Percentiles rank a stretch among this genome's conserved stretches.
These are phyloP conservation scores for Stemphylium vesicarium DNA, from an alignment of 2,329 filamentous ascomycete genomes.

Conservation along the genomic window DNA sequence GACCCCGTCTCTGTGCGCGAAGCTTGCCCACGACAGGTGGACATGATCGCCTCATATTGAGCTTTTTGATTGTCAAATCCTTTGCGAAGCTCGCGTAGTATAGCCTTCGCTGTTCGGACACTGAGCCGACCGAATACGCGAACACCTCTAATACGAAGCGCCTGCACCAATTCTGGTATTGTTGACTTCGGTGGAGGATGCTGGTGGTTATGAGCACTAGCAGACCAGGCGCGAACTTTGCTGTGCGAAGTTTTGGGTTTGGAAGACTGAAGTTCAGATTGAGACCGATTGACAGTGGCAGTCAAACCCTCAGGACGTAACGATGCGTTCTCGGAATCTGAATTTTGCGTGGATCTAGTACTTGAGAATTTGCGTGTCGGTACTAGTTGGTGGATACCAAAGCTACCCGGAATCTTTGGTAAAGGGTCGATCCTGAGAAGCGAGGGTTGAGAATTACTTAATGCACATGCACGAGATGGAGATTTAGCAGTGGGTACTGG, in stretches of 20 bases:
- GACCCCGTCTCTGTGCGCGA: not conserved
- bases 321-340: not conserved
- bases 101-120: constrained; percentile 5
- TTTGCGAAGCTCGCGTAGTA: not conserved
- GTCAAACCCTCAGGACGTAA: not conserved
- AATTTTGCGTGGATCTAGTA: not conserved
- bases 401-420: not conserved
- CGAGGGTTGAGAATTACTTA: too few relatives aligned
- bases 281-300: not conserved
- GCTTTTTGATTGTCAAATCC: not conserved
- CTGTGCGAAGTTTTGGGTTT: not conserved
- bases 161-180: not conserved
- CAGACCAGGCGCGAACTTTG: not conserved
- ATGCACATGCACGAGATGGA: too few relatives aligned
- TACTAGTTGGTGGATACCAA: not conserved
- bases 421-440: too few relatives aligned
- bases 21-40: not conserved
- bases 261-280: not conserved
- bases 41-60: not conserved
- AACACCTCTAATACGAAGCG: constrained; percentile 1
- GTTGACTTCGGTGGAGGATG: constrained; percentile 2
- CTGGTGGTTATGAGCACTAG: not conserved
- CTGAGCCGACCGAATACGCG: constrained; percentile 1
- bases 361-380: not conserved
- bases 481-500: too few relatives aligned